These are phyloP conservation scores for Globisporangium sylvaticum DNA, from an alignment of 352 stramenopile genomes.

Conservation along the genomic window DNA sequence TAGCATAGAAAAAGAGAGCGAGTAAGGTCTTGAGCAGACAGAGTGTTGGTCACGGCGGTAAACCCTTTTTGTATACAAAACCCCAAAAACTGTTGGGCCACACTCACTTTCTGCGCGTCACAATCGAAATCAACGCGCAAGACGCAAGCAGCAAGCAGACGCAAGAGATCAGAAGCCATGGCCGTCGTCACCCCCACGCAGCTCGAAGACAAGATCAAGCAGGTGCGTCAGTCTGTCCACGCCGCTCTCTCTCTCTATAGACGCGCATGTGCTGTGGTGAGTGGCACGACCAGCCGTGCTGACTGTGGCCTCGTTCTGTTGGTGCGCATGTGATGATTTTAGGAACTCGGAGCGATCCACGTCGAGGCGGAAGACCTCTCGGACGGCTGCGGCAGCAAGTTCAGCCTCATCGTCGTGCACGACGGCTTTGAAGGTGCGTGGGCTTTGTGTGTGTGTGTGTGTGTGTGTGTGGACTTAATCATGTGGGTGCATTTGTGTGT, in stretches of 20 bases:
- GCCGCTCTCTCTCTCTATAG: not conserved
- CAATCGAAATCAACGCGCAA: not conserved
- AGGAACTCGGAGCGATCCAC: slow-evolving; percentile 58
- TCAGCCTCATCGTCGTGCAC: slow-evolving; percentile 80
- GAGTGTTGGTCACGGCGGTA: not conserved
- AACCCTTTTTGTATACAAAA: not conserved
- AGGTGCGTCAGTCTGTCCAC: slow-evolving; percentile 15
- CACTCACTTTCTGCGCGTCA: not conserved
- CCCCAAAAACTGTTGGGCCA: not conserved
- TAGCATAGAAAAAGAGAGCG: too few species aligned
- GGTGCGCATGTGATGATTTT: not conserved
- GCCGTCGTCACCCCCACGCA: slow-evolving; percentile 47
- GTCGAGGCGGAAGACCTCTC: slow-evolving; percentile 79
- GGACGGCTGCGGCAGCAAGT: slow-evolving; percentile 80
- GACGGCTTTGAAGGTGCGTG: slow-evolving; percentile 65
- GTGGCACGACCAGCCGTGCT: not conserved
- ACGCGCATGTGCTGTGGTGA: not conserved
- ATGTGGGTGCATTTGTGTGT: not conserved
- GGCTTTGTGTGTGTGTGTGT: not conserved
- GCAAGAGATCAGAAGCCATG: slow-evolving; percentile 21
- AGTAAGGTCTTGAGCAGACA: too few species aligned
- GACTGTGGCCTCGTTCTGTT: not conserved
- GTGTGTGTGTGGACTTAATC: not conserved
- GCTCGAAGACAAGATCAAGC: slow-evolving; percentile 52
- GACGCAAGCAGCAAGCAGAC: not conserved